Conservation (phyloP, 106 monocot species). For the Allium cepa region DNA sequence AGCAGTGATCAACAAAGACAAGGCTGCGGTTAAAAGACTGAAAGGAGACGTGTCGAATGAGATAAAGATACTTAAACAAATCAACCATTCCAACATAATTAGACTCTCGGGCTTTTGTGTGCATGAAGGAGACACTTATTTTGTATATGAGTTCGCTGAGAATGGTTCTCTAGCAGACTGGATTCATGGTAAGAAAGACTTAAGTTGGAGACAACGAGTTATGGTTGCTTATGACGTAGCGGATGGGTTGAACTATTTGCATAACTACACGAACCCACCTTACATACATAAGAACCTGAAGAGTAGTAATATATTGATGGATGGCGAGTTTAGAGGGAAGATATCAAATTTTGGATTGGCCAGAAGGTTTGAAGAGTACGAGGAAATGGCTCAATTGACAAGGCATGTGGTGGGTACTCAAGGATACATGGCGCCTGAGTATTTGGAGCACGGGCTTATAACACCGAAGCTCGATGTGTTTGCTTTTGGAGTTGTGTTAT, state of each 20-base stretch:
- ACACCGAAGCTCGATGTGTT: slow-evolving; percentile 45
- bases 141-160: slow-evolving; percentile 77
- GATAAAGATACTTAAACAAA: slow-evolving; percentile 57
- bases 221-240: slow-evolving; percentile 72
- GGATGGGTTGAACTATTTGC: slow-evolving; percentile 61
- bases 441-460: slow-evolving; percentile 33
- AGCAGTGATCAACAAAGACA: slow-evolving; percentile 57
- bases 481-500: slow-evolving; percentile 34
- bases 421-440: slow-evolving; percentile 48
- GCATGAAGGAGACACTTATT: slow-evolving; percentile 62
- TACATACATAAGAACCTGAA: slow-evolving; percentile 26
- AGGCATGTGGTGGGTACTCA: slow-evolving; percentile 32
- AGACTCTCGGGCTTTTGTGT: slow-evolving; percentile 77
- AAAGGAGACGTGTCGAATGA: slow-evolving; percentile 62
- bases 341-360: slow-evolving; percentile 27
- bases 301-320: slow-evolving; percentile 28
- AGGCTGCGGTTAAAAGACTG: slow-evolving; percentile 63
- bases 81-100: slow-evolving; percentile 74
- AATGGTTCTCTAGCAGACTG: slow-evolving; percentile 73
- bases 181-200: slow-evolving; percentile 24
- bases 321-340: slow-evolving; percentile 20
- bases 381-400: slow-evolving; percentile 26
- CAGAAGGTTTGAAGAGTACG: slow-evolving; percentile 14
- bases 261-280: slow-evolving; percentile 13
- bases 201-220: slow-evolving; percentile 62